Conservation (phyloP, 2,329 filamentous ascomycete species). For the Allantophomopsis lycopodina region DNA sequence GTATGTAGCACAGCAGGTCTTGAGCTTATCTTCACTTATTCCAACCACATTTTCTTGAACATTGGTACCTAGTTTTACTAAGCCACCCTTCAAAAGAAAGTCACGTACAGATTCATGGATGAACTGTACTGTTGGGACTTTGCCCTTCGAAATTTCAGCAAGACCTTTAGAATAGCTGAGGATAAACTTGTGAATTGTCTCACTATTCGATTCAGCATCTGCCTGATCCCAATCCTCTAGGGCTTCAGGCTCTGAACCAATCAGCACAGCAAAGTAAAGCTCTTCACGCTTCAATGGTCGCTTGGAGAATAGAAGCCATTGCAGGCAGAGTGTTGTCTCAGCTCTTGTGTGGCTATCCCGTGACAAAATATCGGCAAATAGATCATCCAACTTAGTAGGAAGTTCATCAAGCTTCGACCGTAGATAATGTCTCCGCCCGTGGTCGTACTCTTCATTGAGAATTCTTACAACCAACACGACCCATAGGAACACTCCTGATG, state of each 20-base stretch:
- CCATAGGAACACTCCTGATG: constrained; percentile 14
- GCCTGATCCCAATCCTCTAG: constrained; percentile 11
- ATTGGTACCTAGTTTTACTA: constrained; percentile 19
- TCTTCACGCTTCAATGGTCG: constrained; percentile 27
- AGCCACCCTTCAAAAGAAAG: constrained; percentile 4
- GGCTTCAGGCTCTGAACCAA: constrained; percentile 12
- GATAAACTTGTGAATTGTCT: constrained; percentile 21
- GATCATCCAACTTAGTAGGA: constrained; percentile 24
- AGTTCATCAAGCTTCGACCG: constrained; percentile 21
- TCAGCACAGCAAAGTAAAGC: constrained; percentile 27
- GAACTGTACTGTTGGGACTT: constrained; percentile 15
- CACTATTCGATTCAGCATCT: constrained; percentile 4
- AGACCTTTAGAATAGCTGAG: constrained; percentile 27
- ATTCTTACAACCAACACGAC: constrained; percentile 18
- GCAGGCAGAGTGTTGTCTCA: constrained; percentile 28
- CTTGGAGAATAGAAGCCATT: constrained; percentile 36
- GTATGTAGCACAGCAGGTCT: constrained; percentile 27
- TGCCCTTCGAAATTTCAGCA: constrained; percentile 20
- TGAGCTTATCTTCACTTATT: constrained; percentile 24
- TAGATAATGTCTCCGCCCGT: constrained; percentile 15
- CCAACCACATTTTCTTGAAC: constrained; percentile 17
- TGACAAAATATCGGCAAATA: constrained; percentile 36
- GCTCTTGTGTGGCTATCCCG: constrained; percentile 27
- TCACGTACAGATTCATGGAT: too few species aligned
- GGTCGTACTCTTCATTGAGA: constrained; percentile 24